Evolutionary conservation across 176 grass and related monocot species (phyloP), one percentile per base, ranked within the genome.

Genomic region (Oryza longistaminata): DNA sequence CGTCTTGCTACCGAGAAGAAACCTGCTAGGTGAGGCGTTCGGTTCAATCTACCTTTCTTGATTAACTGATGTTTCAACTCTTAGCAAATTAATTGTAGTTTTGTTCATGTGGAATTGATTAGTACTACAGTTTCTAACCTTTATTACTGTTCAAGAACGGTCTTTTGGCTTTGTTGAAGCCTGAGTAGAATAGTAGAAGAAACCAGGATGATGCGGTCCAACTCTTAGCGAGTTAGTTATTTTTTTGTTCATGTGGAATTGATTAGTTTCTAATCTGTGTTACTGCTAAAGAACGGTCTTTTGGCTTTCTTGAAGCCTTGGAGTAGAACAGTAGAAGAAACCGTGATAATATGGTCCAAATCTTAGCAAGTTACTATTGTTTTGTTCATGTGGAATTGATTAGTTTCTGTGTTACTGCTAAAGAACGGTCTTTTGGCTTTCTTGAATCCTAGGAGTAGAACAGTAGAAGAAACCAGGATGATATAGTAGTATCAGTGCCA

Each of bases 1-100:
- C 74, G 77, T 22, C 64, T 90, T 77, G 29, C 86, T 80, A 96
- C 87, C 34, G 46, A 85, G 72, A 90, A 90, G 72, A 90, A 90
- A 91, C 85, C 85, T 69, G 78, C 85, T 50, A 80, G 85, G 89
- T 90, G 81, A 90, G 62, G 34, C 35, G 8, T 62, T 33, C 67
- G 55, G 68, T 44, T 65, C 64, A 50, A 35, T 78, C 17, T 19
- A 17, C 24, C 8, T 84, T 84, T 75, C 19, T 75, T 83, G 39
- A 65, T 62, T 35, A 45, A 73, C 2, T 68, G 52, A 34, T 50
- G 64, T 33, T 71, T 49, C 66, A 70, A 14, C 24, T 8, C 37
- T 82, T 62, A 50, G 7, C 65, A 83, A 66, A 3, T 15, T 45
- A 37, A 37, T 66, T 62, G 2, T 25, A 49, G 7, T 66, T 66